Evolutionary conservation across 441 rosid species (phyloP).

Genomic region (Gossypium schwendimanii): DNA sequence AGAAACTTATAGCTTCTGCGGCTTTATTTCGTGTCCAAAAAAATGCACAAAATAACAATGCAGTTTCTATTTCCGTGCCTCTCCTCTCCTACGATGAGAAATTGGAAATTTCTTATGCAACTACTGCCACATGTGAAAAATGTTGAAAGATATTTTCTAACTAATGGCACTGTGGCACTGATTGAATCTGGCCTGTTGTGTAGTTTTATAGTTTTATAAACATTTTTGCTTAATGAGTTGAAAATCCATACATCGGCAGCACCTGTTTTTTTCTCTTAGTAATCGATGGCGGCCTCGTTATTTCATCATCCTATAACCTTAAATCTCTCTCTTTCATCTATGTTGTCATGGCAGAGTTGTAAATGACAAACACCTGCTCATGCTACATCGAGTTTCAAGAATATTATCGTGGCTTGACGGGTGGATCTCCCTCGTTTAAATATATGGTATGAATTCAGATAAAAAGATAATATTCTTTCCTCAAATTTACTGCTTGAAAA

Average conservation of each 20-base stretch:
- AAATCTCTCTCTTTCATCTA: not conserved
- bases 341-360: conserved; percentile 35
- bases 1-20: not conserved
- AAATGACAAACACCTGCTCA: conserved; percentile 45
- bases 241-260: not conserved
- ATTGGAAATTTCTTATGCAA: not conserved
- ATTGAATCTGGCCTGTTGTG: no score
- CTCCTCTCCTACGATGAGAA: not conserved
- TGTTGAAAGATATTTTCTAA: not conserved
- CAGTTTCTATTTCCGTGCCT: not conserved
- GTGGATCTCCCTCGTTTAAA: conserved; percentile 47
- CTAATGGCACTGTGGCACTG: not conserved
- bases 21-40: not conserved
- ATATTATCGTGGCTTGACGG: conserved; percentile 48
- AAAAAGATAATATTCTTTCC: not conserved
- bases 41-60: no score
- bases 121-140: not conserved
- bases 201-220: no score
- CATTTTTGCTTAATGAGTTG: not conserved
- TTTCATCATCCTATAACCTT: not conserved
- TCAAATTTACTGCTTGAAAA: not conserved
- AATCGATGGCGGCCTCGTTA: not conserved
- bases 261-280: not conserved
- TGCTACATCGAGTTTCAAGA: conserved; percentile 44
- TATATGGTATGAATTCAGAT: conserved; percentile 37